These are phyloP conservation scores for Talaromyces verruculosus DNA, from an alignment of 2,329 filamentous ascomycete genomes.

Conservation along the genomic window DNA sequence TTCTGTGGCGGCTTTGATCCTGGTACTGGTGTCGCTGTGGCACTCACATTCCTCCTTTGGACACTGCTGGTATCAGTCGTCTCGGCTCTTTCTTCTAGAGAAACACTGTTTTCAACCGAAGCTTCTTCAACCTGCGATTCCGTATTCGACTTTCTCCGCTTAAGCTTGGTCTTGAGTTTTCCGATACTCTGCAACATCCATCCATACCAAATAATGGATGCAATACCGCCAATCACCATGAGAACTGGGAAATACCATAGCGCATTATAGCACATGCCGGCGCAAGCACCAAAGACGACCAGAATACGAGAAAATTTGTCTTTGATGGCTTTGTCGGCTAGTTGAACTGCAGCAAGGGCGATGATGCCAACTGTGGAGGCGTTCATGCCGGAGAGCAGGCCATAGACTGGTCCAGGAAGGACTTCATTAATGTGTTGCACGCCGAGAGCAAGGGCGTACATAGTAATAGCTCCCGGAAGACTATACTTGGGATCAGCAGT, in stretches of 20 bases:
- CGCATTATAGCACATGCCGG: slow-evolving; percentile 68
- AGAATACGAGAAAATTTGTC: slow-evolving; percentile 63
- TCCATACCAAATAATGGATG: slow-evolving; percentile 58
- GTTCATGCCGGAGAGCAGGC: slow-evolving; percentile 69
- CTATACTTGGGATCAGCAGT: slow-evolving; percentile 35
- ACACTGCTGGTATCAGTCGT: background rate
- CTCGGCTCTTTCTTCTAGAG: background rate
- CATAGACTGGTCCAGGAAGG: slow-evolving; percentile 64
- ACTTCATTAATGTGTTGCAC: slow-evolving; percentile 60
- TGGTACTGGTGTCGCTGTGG: background rate
- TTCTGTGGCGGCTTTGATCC: background rate
- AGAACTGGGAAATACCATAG: slow-evolving; percentile 73
- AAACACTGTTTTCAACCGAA: slow-evolving; percentile 1
- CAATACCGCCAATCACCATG: slow-evolving; percentile 57
- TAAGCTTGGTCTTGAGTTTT: slow-evolving; percentile 32
- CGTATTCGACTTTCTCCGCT: slow-evolving; percentile 22
- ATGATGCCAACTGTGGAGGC: slow-evolving; percentile 71
- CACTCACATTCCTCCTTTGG: slow-evolving; percentile 7
- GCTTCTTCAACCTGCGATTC: slow-evolving; percentile 7
- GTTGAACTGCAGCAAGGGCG: slow-evolving; percentile 66
- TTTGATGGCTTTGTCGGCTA: slow-evolving; percentile 66
- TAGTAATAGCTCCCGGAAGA: slow-evolving; percentile 68
- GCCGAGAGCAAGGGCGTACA: slow-evolving; percentile 67
- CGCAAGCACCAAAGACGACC: slow-evolving; percentile 63
- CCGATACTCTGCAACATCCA: slow-evolving; percentile 46